Evolutionary conservation across 805 yeast species (phyloP), one percentile per base, ranked within the genome.

Genomic region (Metschnikowia matae): DNA sequence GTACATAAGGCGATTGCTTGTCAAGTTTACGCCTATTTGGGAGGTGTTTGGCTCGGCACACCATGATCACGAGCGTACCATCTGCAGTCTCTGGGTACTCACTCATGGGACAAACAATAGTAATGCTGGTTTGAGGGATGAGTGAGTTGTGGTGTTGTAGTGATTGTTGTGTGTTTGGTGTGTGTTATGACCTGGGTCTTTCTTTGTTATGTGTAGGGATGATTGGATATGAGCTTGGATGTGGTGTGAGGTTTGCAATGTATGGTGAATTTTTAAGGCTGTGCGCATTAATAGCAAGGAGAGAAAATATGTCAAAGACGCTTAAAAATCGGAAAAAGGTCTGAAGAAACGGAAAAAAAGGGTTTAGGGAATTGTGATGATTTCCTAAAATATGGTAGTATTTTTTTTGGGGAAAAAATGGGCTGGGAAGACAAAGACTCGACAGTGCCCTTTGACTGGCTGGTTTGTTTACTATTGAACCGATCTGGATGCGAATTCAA

Each of bases 1-100:
- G 82, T 53, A 90, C 86, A 68, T 89, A 91, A 2, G 98, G 99
- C 56, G 88, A 86, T 68, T 94, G 99, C 62, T 94, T 94, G 61
- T 95, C 97, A 46, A 92, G 73, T 54, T 85, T 88, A 35, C 92
- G 75, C 54, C 89, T 73, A 67, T 94, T 92, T 21, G 96, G 96
- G 40, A 94, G 77, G 61, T 89, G 95, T 60, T 84, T 83, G 1
- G 94, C 96, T 55, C 89, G 80, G 48, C 85, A 77, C 3, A 91
- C 87, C 54, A 89, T 85, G 4, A 90, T 80, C 35, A 88, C 86
- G 50, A 91, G 70, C 13, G 81, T 78, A 33, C 82, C 82, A 32
- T 75, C 79, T 1, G 78, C 79, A 5, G 73, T 55, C 23, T 68
- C 69, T 6, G 69, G 54, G 29, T 45, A 48, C n/a, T 52, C 50